These are phyloP conservation scores for Penicillium sp. DNA, from an alignment of 2,329 filamentous ascomycete genomes.

Conservation along the genomic window DNA sequence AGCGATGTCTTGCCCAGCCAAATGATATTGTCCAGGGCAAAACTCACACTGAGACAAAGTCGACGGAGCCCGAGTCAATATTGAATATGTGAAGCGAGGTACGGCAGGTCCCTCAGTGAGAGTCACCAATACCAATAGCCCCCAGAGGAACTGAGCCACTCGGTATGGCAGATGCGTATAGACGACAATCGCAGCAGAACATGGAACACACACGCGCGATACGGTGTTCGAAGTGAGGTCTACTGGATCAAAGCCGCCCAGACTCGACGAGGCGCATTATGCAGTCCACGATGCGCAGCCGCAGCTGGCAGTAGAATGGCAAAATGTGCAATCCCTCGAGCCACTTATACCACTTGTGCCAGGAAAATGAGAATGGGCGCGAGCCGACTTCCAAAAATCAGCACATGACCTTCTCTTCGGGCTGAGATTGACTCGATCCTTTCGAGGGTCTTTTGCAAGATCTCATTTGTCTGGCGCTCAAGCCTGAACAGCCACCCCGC, in stretches of 20 bases:
- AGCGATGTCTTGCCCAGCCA: background rate
- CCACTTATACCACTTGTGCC: background rate
- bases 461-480: background rate
- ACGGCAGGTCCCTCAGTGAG: background rate
- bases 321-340: background rate
- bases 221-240: background rate
- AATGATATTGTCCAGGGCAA: background rate
- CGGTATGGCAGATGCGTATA: background rate
- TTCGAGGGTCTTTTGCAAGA: background rate
- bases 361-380: background rate
- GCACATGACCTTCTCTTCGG: background rate
- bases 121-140: background rate
- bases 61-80: background rate
- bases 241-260: background rate
- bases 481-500: conserved; percentile 1
- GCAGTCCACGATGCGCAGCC: background rate
- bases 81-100: background rate
- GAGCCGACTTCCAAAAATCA: background rate
- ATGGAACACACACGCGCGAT: background rate
- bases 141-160: background rate
- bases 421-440: no score
- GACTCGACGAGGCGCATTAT: background rate
- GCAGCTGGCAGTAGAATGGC: background rate
- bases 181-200: background rate
- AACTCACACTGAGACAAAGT: background rate